These are phyloP conservation scores for Monilinia fructigena DNA, from an alignment of 2,329 filamentous ascomycete species.

Conservation along the genomic window DNA sequence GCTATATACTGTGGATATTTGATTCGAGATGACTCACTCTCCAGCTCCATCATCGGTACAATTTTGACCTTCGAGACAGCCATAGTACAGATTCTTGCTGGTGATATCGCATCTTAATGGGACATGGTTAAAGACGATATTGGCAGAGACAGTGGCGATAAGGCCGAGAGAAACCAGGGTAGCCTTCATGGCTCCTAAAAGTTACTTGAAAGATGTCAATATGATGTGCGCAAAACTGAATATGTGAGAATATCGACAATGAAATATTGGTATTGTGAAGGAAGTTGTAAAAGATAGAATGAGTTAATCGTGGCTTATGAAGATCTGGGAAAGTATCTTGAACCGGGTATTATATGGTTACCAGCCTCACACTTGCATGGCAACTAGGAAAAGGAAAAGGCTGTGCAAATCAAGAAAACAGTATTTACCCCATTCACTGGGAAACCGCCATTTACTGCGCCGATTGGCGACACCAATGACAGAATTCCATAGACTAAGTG, in stretches of 20 bases:
- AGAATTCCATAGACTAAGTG: not conserved
- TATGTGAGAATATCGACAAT: not conserved
- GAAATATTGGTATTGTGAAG: not conserved
- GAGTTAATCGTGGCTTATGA: not conserved
- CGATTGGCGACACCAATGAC: not conserved
- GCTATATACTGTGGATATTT: not conserved
- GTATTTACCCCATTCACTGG: slow-evolving; percentile 14
- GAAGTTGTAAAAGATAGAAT: not conserved
- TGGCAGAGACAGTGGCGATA: slow-evolving; percentile 44
- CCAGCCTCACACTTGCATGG: slow-evolving; percentile 9
- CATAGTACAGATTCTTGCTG: slow-evolving; percentile 35
- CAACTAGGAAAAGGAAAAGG: not conserved
- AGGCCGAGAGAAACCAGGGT: slow-evolving; percentile 37
- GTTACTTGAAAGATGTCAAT: slow-evolving; percentile 23
- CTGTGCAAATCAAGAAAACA: slow-evolving; percentile 5
- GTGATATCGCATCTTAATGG: slow-evolving; percentile 45
- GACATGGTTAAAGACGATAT: slow-evolving; percentile 50
- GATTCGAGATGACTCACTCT: slow-evolving; percentile 29
- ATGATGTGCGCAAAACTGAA: not conserved
- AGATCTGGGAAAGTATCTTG: not conserved
- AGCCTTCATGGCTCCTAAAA: slow-evolving; percentile 35
- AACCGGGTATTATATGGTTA: not conserved
- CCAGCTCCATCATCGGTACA: slow-evolving; percentile 30
- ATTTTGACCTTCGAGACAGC: slow-evolving; percentile 38
- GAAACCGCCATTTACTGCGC: slow-evolving; percentile 4